Evolutionary conservation across 176 grass and related monocot species (phyloP), one percentile per base, ranked within the genome.

Genomic region (Oryza meridionalis): DNA sequence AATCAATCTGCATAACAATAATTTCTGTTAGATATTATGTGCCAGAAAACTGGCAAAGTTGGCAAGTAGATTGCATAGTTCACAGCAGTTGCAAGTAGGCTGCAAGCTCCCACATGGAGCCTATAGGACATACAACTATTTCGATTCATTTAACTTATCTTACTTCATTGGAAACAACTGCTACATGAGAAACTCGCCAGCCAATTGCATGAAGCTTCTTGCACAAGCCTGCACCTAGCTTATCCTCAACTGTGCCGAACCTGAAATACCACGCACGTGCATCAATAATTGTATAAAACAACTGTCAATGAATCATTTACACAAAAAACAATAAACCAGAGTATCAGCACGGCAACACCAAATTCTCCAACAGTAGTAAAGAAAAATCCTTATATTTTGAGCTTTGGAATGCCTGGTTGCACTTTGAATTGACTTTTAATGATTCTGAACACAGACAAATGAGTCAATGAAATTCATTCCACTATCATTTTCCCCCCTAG

Each of bases 161-260:
- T 92, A 99, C 96, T 86, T 99, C 93, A 11, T 94, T 99, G 67
- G 29, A 86, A 84, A 96, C 91, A 85, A 96, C 85, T 17, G 80
- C 84, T 38, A 94, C 67, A 80, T 87, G 96, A 72, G 93, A 88
- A 90, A 94, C 88, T 86, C 72, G 87, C 96, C 96, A 99, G 61
- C 96, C 96, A 71, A 99, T 94, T 79, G 84, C 77, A 90, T 89
- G 86, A 81, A 99, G 88, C 79, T 99, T 99, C 88, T 92, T 94
- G 86, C 93, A 99, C 75, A 99, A 92, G 35, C 80, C 84, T 81
- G 76, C 51, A 80, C 85, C 78, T 44, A 99, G 64, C 72, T 96
- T 95, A 77, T 99, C 89, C 71, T 94, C 89, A 76, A 81, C 77
- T 70, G 83, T 87, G 70, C 91, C 91, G 90, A 96, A 99, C 75